Percentiles rank a stretch among this genome's conserved stretches.
These are phyloP conservation scores for Daldinia sp. DNA, from an alignment of 2,329 filamentous ascomycete species.

Conservation along the genomic window DNA sequence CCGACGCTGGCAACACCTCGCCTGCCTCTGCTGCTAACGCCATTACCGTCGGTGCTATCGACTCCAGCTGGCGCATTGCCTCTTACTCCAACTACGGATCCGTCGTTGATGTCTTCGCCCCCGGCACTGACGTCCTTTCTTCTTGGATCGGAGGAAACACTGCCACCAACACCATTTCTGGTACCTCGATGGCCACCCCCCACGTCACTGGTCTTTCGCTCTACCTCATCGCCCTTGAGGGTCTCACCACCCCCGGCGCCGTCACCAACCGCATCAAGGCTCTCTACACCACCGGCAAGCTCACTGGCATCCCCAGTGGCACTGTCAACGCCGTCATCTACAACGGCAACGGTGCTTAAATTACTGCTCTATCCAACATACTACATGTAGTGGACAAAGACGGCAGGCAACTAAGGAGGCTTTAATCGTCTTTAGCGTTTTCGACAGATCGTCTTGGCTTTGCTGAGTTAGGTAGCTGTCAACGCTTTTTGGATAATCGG, in stretches of 20 bases:
- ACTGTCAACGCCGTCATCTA: slow-evolving; percentile 47
- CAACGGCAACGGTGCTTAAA: slow-evolving; percentile 49
- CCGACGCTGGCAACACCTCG: slow-evolving; percentile 57
- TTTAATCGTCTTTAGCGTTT: too few relatives aligned
- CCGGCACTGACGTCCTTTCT: slow-evolving; percentile 57
- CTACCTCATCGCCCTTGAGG: slow-evolving; percentile 64
- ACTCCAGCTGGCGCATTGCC: slow-evolving; percentile 55
- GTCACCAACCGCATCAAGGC: slow-evolving; percentile 49
- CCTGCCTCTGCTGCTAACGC: slow-evolving; percentile 64
- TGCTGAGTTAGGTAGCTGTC: background rate
- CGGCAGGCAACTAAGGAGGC: background rate
- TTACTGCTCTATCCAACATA: background rate
- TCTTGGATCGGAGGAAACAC: slow-evolving; percentile 56
- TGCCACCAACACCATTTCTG: slow-evolving; percentile 61
- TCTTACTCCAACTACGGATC: slow-evolving; percentile 64
- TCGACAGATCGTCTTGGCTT: slow-evolving; percentile 1
- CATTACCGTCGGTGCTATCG: slow-evolving; percentile 65
- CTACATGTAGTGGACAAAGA: slow-evolving; percentile 1
- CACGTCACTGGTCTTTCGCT: slow-evolving; percentile 71
- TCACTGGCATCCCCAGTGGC: slow-evolving; percentile 41
- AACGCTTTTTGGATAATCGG: slow-evolving; percentile 7
- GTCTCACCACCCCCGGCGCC: slow-evolving; percentile 55
- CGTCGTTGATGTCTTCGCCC: slow-evolving; percentile 58
- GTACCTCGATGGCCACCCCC: slow-evolving; percentile 73
- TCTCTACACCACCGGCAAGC: slow-evolving; percentile 42